Conservation (phyloP, 768 basidiomycete species). For the Megacollybia marginata region DNA sequence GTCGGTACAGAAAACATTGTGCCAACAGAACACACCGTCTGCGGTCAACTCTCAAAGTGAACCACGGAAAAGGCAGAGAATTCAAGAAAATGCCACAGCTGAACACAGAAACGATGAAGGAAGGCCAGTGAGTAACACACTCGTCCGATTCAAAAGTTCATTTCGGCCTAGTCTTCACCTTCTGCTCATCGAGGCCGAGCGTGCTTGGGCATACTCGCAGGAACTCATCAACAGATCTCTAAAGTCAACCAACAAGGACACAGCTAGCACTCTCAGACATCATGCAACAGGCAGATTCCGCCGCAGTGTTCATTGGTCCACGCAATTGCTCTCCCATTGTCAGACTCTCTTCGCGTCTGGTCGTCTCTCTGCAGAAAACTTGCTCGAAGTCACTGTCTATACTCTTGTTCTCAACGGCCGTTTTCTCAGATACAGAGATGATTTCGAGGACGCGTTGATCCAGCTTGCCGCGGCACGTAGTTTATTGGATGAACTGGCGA, state of each 20-base stretch:
- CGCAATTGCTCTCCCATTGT: constrained; percentile 66
- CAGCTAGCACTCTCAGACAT: constrained; percentile 54
- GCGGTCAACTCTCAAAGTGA: constrained; percentile 75
- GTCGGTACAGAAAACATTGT: constrained; percentile 91
- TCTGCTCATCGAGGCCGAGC: constrained; percentile 83
- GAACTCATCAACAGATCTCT: constrained; percentile 53
- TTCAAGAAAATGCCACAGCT: constrained; percentile 79
- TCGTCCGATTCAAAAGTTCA: constrained; percentile 4
- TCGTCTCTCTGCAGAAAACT: constrained; percentile 47
- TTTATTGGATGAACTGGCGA: constrained; percentile 63
- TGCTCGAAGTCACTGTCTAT: constrained; percentile 72
- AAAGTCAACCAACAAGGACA: constrained; percentile 42
- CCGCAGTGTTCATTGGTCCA: constrained; percentile 72
- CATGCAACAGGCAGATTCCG: constrained; percentile 76
- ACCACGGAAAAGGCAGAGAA: constrained; percentile 83
- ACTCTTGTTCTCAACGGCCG: constrained; percentile 78
- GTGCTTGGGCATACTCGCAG: constrained; percentile 88
- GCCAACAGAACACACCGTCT: constrained; percentile 85
- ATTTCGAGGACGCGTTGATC: constrained; percentile 67
- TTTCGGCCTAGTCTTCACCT: constrained; percentile 58
- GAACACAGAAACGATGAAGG: constrained; percentile 62
- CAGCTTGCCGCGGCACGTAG: constrained; percentile 74
- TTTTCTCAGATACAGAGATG: constrained; percentile 67
- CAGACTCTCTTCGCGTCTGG: constrained; percentile 51
- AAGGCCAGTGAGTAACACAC: constrained; percentile 65